These are phyloP conservation scores for Neonectria faginata DNA, from an alignment of 2,329 filamentous ascomycete genomes.

Conservation along the genomic window DNA sequence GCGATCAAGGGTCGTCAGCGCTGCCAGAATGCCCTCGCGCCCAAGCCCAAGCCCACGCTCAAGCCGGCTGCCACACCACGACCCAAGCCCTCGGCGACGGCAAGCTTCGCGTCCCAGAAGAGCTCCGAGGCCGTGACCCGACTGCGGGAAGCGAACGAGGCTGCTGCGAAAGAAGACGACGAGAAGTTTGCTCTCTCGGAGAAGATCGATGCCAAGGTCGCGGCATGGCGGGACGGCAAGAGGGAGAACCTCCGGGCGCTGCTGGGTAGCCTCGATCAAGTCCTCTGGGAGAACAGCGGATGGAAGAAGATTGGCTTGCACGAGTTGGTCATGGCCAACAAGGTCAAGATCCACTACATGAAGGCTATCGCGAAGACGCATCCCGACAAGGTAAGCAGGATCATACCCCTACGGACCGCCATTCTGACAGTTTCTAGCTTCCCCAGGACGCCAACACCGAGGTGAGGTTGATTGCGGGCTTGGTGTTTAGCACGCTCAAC, in stretches of 20 bases:
- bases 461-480: slow-evolving; percentile 72
- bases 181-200: slow-evolving; percentile 93
- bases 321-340: slow-evolving; percentile 90
- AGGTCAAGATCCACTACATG: slow-evolving; percentile 99
- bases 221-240: slow-evolving; percentile 89
- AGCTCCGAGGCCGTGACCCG: slow-evolving; percentile 83
- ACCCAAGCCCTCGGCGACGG: slow-evolving; percentile 56
- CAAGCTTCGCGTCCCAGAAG: slow-evolving; percentile 58
- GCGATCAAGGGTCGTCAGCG: slow-evolving; percentile 88
- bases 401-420: neutral
- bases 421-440: slow-evolving; percentile 58
- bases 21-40: slow-evolving; percentile 86
- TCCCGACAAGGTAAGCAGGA: slow-evolving; percentile 87
- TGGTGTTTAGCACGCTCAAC: slow-evolving; percentile 76
- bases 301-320: slow-evolving; percentile 98
- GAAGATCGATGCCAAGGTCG: slow-evolving; percentile 82
- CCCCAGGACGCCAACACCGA: slow-evolving; percentile 74
- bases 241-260: slow-evolving; percentile 91
- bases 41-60: slow-evolving; percentile 67
- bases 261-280: slow-evolving; percentile 85
- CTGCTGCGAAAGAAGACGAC: slow-evolving; percentile 87
- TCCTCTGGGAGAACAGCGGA: slow-evolving; percentile 90
- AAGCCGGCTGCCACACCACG: slow-evolving; percentile 60
- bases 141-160: slow-evolving; percentile 84
- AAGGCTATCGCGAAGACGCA: slow-evolving; percentile 99